Conservation (phyloP, 345 rosid species). For the Brassica carinata region DNA sequence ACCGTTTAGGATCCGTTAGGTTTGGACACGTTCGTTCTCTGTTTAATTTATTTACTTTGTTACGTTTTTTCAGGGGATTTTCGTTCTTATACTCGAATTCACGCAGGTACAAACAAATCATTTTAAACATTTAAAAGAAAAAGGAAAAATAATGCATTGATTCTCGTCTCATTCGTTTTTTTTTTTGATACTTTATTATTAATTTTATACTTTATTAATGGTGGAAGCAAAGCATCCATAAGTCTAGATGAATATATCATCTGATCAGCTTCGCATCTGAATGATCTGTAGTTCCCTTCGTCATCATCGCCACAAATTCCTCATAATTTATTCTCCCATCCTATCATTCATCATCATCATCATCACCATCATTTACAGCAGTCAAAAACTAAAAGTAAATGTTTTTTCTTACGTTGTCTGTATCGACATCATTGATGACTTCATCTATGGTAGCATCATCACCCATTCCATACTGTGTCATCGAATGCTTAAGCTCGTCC, state of each 20-base stretch:
- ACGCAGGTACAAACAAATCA: neutral
- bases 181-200: neutral
- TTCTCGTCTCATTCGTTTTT: neutral
- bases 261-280: slow-evolving; percentile 29
- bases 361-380: neutral
- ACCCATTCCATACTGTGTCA: slow-evolving; percentile 73
- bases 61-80: neutral
- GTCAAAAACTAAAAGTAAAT: neutral
- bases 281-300: slow-evolving; percentile 53
- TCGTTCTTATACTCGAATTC: neutral
- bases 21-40: neutral
- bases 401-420: slow-evolving; percentile 55
- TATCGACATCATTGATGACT: slow-evolving; percentile 79
- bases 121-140: neutral
- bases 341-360: slow-evolving; percentile 32
- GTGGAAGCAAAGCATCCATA: slow-evolving; percentile 17
- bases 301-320: slow-evolving; percentile 79
- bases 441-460: slow-evolving; percentile 79
- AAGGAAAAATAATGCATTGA: neutral
- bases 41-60: neutral
- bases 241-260: slow-evolving; percentile 20
- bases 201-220: slow-evolving; percentile 16
- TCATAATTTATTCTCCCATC: slow-evolving; percentile 78
- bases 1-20: neutral
- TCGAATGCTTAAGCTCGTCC: slow-evolving; percentile 76